Percentiles rank a stretch among this genome's conserved stretches.
These are phyloP conservation scores for Diaporthe sp. DNA, from an alignment of 2,329 filamentous ascomycete species.

Conservation along the genomic window DNA sequence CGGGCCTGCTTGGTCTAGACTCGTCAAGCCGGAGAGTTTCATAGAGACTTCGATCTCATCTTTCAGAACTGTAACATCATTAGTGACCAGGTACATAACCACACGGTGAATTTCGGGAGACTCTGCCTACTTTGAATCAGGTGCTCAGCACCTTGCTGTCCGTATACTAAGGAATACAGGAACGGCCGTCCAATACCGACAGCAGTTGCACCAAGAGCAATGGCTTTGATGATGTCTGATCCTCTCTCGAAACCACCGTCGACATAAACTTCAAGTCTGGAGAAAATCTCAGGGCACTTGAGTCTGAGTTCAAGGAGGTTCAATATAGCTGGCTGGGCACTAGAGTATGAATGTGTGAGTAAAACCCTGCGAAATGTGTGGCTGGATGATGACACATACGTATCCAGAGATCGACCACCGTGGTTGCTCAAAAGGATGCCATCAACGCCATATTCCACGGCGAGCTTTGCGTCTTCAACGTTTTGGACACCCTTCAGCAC, in stretches of 20 bases:
- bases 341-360: background rate
- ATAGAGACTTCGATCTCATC: constrained; percentile 35
- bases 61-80: constrained; percentile 1
- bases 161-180: constrained; percentile 31
- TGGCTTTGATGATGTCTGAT: constrained; percentile 68
- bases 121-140: constrained; percentile 17
- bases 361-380: too few relatives aligned
- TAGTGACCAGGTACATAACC: background rate
- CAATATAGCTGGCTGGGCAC: constrained; percentile 34
- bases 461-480: constrained; percentile 66
- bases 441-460: constrained; percentile 58
- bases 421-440: constrained; percentile 39
- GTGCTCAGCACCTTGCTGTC: constrained; percentile 32
- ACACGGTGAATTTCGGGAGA: too few relatives aligned
- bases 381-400: background rate
- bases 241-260: constrained; percentile 69
- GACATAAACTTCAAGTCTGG: constrained; percentile 65
- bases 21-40: constrained; percentile 29
- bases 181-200: constrained; percentile 60
- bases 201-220: constrained; percentile 68
- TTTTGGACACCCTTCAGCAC: constrained; percentile 71
- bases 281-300: constrained; percentile 63
- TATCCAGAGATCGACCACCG: constrained; percentile 37
- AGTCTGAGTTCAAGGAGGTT: constrained; percentile 66
- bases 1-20: constrained; percentile 32